phyloP scores from a whole-genome alignment of 441 rosid genomes.

The Pelargonium australe region DNA sequence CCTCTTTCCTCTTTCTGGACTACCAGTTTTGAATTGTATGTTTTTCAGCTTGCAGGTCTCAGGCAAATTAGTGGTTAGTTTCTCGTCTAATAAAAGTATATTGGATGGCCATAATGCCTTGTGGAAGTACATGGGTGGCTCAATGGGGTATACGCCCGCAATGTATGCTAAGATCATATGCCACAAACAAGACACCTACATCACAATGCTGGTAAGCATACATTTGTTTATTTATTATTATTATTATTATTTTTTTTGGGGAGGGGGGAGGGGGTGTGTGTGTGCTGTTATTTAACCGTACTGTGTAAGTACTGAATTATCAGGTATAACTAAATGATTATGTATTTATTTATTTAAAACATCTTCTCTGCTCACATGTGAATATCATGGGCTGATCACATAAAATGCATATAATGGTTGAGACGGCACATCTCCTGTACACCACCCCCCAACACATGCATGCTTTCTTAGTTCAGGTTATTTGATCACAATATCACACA shows the following conservation, averaged over 20 bases:
- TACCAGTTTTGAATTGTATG: not conserved
- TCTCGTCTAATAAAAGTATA: not conserved
- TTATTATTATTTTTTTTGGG: too few relatives aligned
- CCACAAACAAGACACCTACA: constrained; percentile 34
- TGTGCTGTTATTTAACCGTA: too few relatives aligned
- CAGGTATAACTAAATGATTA: too few relatives aligned
- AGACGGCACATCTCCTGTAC: too few relatives aligned
- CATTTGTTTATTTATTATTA: not conserved
- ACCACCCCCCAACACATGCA: too few relatives aligned
- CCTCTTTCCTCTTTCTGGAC: not conserved
- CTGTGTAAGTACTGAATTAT: too few relatives aligned
- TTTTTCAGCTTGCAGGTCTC: constrained; percentile 1
- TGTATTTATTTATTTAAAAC: too few relatives aligned
- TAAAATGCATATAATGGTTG: not conserved
- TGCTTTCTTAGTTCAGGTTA: too few relatives aligned
- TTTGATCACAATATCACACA: too few relatives aligned
- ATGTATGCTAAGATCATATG: constrained; percentile 36
- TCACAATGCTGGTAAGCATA: constrained; percentile 37
- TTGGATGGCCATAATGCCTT: constrained; percentile 66
- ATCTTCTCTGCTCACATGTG: too few relatives aligned
- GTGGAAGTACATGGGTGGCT: constrained; percentile 69
- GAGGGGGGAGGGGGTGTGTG: too few relatives aligned
- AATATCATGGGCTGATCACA: not conserved
- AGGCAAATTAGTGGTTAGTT: not conserved
- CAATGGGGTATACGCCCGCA: constrained; percentile 81